Evolutionary conservation across 805 yeast species (phyloP), one percentile per base, ranked within the genome.

Genomic region (Starmerella bombi): DNA sequence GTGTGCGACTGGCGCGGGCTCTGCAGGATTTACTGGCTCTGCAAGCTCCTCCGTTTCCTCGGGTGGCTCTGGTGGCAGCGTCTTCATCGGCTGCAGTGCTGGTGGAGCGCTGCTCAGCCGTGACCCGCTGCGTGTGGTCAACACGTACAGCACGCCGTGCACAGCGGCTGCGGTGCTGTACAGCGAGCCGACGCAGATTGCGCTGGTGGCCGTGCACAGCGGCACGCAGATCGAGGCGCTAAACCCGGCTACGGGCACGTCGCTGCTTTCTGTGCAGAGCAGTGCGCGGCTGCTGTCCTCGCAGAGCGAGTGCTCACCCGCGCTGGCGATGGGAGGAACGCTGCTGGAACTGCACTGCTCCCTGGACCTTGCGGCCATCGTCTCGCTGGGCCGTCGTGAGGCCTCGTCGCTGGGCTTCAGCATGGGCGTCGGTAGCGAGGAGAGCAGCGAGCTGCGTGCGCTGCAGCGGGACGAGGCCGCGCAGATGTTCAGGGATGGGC

Each of bases 401-500:
- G 45, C 48, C 8, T 45, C 44, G 9, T 34, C 41, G 32, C 31
- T 46, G 12, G 48, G 46, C 22, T 37, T 46, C 31, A 29, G 25
- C 9, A 32, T 46, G n/a, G 27, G 20, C 10, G 8, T 15, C 6
- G 31, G 17, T 12, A 28, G 17, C n/a, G 31, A 15, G 6, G 31
- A 12, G 7, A 12, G 27, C 27, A 12, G 27, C 27, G 17, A 35
- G 9, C 20, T 48, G 14, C 29, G 43, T 9, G 37, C 22, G 6
- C 18, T 48, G 3, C 38, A 44, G 34, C 40, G 39, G 14, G 28
- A 32, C 8, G 40, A 45, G 21, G 49, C 42, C 10, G 27, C 34
- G 5, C 15, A 32, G n/a, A 33, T 44, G 10, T 43, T 48, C 15
- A 32, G 29, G 3, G 18, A 29, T 18, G 46, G 42, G n/a, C 38